Evolutionary conservation across 2,329 filamentous ascomycete species (phyloP).

Genomic region (Microthyrium microscopicum): DNA sequence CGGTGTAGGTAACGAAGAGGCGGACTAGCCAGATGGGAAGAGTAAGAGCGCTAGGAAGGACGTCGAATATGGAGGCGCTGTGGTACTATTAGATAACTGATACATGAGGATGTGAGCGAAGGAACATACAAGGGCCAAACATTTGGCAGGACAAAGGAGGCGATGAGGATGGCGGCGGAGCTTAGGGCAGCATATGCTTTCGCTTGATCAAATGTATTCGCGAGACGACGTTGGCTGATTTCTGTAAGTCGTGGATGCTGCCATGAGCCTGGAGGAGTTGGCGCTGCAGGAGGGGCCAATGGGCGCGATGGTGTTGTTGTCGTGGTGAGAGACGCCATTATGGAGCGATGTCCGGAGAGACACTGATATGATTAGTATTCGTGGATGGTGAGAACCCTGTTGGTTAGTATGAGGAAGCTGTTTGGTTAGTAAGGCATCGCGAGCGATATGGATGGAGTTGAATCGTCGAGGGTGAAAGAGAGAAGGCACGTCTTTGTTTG

Average conservation of each 20-base stretch:
- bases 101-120: conserved; percentile 3
- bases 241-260: conserved; percentile 77
- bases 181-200: conserved; percentile 55
- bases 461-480: too few relatives aligned
- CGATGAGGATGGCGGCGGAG: conserved; percentile 43
- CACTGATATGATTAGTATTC: too few relatives aligned
- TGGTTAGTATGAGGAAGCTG: too few relatives aligned
- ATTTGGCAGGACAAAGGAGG: conserved; percentile 27
- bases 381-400: too few relatives aligned
- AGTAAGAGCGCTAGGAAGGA: neutral
- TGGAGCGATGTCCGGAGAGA: too few relatives aligned
- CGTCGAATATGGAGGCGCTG: conserved; percentile 12
- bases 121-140: conserved; percentile 16
- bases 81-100: neutral
- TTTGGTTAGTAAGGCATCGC: too few relatives aligned
- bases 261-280: conserved; percentile 54
- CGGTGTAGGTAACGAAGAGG: conserved; percentile 43
- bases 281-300: conserved; percentile 14
- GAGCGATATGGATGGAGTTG: too few relatives aligned
- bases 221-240: conserved; percentile 66
- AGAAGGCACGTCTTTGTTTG: too few relatives aligned
- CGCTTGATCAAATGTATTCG: conserved; percentile 59
- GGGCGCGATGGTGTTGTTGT: neutral
- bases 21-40: conserved; percentile 19
- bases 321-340: conserved; percentile 2